These are phyloP conservation scores for Amphirosellinia nigrospora DNA, from an alignment of 495 filamentous ascomycete species.

Conservation along the genomic window DNA sequence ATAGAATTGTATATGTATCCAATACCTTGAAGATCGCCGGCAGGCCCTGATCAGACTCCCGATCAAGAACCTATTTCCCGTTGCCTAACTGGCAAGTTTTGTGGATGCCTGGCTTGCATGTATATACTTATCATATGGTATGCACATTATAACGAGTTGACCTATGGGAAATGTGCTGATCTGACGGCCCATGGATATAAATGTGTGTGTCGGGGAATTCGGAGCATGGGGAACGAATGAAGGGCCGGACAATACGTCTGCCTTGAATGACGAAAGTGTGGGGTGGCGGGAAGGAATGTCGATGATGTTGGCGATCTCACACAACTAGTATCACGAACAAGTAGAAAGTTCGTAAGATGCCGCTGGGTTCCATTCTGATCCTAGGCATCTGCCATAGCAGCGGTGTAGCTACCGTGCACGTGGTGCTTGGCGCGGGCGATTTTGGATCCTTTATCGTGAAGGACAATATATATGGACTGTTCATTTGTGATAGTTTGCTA, in stretches of 20 bases:
- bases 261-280: neutral
- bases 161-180: neutral
- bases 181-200: neutral
- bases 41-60: neutral
- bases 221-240: neutral
- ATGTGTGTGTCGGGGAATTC: neutral
- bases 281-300: neutral
- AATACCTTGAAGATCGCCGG: neutral
- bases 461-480: too few relatives aligned
- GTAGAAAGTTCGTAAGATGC: neutral
- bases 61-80: neutral
- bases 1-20: neutral
- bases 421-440: neutral
- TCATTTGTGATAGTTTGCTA: neutral
- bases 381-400: neutral
- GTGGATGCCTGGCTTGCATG: constrained; percentile 18
- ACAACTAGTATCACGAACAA: neutral
- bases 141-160: constrained; percentile 4
- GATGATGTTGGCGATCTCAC: constrained; percentile 14
- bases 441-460: neutral
- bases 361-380: too few relatives aligned
- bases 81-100: neutral
- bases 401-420: neutral
- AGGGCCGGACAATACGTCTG: constrained; percentile 14
- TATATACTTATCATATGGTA: neutral